phyloP scores from a whole-genome alignment of 495 filamentous ascomycete genomes.

The Aspergillus cristatus region DNA sequence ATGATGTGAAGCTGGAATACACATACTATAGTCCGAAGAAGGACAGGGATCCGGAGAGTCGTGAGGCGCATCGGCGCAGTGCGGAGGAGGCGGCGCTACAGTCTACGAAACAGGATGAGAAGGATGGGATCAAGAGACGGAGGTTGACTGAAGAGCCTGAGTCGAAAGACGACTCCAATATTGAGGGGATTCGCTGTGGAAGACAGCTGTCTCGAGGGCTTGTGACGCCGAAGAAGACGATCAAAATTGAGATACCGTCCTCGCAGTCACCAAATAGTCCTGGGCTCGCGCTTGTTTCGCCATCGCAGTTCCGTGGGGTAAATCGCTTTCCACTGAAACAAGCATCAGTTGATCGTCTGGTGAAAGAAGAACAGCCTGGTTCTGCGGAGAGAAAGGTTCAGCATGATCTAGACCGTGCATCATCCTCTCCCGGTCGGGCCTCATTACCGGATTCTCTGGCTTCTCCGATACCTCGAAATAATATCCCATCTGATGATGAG shows the following conservation, averaged over 20 bases:
- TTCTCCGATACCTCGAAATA: not conserved
- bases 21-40: slow-evolving; percentile 16
- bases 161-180: slow-evolving; percentile 1
- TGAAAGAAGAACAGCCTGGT: slow-evolving; percentile 19
- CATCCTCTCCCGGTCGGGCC: not conserved
- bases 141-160: slow-evolving; percentile 8
- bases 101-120: not conserved
- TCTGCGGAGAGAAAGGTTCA: slow-evolving; percentile 1
- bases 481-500: not conserved
- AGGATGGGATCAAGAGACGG: slow-evolving; percentile 9
- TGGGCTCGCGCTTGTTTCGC: slow-evolving; percentile 28
- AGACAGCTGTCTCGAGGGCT: slow-evolving; percentile 2
- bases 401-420: slow-evolving; percentile 2
- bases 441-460: slow-evolving; percentile 2
- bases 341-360: slow-evolving; percentile 1
- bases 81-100: too few relatives aligned
- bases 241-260: slow-evolving; percentile 32
- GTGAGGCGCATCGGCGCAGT: not conserved
- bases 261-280: slow-evolving; percentile 41
- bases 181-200: not conserved
- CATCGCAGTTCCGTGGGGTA: slow-evolving; percentile 28
- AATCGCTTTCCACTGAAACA: slow-evolving; percentile 22
- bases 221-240: slow-evolving; percentile 26
- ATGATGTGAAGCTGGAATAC: slow-evolving; percentile 31
- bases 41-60: not conserved